phyloP scores from a whole-genome alignment of 305 asterid genomes.

The Fraxinus angustifolia region DNA sequence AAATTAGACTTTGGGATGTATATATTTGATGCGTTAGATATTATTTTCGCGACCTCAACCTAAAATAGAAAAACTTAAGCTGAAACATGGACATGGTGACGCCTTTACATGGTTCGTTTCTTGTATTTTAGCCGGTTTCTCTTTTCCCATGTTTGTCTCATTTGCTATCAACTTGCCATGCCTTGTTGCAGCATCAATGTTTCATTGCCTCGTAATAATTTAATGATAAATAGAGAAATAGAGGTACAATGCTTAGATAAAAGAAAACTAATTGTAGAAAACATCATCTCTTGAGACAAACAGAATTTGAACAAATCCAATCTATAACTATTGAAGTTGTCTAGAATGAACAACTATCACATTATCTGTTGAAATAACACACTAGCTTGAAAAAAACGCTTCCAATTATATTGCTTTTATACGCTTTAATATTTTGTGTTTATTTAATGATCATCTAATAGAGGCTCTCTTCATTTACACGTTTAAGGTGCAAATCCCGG shows the following conservation, averaged over 20 bases:
- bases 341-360: neutral
- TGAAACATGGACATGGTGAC: neutral
- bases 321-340: neutral
- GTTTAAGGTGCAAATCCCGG: too few species aligned
- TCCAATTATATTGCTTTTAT: neutral
- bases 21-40: slow-evolving; percentile 44
- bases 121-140: neutral
- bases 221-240: neutral
- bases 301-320: neutral
- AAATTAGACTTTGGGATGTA: slow-evolving; percentile 42
- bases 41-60: slow-evolving; percentile 32
- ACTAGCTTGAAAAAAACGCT: neutral
- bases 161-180: neutral
- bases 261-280: neutral
- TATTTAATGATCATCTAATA: too few species aligned
- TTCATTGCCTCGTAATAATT: neutral
- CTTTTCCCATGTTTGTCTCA: neutral
- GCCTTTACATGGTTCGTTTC: neutral
- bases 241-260: neutral
- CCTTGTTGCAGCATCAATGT: neutral
- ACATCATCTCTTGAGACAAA: neutral
- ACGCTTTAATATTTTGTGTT: too few species aligned
- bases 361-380: neutral
- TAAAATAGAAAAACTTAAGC: neutral
- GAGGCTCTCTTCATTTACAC: too few species aligned